These are phyloP conservation scores for Blastobotrys malaysiensis DNA, from an alignment of 1,139 yeast species.

Conservation along the genomic window DNA sequence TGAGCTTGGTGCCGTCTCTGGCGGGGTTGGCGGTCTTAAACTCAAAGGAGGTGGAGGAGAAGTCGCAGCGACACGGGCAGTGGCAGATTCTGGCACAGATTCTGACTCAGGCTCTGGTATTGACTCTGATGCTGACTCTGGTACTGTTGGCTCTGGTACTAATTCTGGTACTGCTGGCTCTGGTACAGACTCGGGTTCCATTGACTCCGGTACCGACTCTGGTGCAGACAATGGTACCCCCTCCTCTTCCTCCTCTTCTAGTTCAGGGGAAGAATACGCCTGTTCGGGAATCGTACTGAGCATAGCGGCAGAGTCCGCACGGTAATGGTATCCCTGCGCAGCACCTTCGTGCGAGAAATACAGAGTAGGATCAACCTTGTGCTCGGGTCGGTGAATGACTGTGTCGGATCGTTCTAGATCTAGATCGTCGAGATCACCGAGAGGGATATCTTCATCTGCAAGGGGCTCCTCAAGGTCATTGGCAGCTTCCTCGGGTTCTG, in stretches of 20 bases:
- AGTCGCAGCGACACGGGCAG: no score
- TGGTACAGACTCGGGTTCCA: not conserved
- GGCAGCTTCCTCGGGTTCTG: no score
- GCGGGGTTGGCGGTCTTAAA: not conserved
- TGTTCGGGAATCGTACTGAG: constrained; percentile 7
- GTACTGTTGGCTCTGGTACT: no score
- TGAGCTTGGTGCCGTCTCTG: not conserved
- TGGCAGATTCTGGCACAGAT: no score
- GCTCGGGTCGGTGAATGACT: constrained; percentile 9
- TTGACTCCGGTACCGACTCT: no score
- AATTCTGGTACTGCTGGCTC: not conserved
- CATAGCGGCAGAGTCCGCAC: not conserved
- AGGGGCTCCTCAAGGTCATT: no score
- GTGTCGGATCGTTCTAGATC: constrained; percentile 10
- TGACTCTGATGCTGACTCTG: no score
- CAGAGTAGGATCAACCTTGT: not conserved
- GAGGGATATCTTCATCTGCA: constrained; percentile 7
- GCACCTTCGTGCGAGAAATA: not conserved
- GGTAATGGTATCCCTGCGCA: not conserved
- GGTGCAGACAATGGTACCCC: no score
- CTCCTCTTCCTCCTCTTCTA: constrained; percentile 1
- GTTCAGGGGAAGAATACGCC: not conserved
- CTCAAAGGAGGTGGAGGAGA: not conserved
- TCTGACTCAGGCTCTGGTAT: no score
- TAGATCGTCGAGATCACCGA: constrained; percentile 5